Evolutionary conservation across 441 rosid species (phyloP).

Genomic region (Corymbia citriodora): DNA sequence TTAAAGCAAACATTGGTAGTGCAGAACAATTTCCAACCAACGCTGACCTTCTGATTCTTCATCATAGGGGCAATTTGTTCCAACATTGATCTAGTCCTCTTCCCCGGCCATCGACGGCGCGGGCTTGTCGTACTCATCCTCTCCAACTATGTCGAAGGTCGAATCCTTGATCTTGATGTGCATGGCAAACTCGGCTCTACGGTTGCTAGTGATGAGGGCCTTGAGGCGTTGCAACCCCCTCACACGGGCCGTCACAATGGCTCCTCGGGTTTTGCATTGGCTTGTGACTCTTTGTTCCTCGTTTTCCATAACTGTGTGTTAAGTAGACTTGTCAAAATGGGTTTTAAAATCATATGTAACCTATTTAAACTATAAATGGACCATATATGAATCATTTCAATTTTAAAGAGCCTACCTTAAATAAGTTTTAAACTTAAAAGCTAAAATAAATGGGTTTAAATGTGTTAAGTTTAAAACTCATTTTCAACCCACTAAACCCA

Average conservation of each 20-base stretch:
- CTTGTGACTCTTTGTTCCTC: background rate
- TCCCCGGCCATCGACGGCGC: too few relatives aligned
- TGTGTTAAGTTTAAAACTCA: too few relatives aligned
- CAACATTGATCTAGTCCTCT: background rate
- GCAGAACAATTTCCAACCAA: background rate
- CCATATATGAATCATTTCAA: too few relatives aligned
- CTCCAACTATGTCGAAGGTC: background rate
- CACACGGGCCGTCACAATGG: accelerated
- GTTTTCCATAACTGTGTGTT: background rate
- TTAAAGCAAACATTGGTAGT: too few relatives aligned
- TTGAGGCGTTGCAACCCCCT: background rate
- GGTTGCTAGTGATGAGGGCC: accelerated
- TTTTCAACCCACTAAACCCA: too few relatives aligned
- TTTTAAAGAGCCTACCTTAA: too few relatives aligned
- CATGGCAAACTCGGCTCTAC: background rate
- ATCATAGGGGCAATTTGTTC: background rate
- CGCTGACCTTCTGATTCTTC: background rate
- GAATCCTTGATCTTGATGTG: background rate
- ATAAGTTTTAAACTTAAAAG: too few relatives aligned
- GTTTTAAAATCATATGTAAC: too few relatives aligned
- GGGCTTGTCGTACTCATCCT: background rate
- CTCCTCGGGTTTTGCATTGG: background rate
- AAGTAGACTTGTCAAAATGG: too few relatives aligned
- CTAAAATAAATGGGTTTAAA: too few relatives aligned
- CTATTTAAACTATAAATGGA: too few relatives aligned